Evolutionary conservation across 441 rosid genomes (phyloP).

Genomic region (Rhodomyrtus psidioides): DNA sequence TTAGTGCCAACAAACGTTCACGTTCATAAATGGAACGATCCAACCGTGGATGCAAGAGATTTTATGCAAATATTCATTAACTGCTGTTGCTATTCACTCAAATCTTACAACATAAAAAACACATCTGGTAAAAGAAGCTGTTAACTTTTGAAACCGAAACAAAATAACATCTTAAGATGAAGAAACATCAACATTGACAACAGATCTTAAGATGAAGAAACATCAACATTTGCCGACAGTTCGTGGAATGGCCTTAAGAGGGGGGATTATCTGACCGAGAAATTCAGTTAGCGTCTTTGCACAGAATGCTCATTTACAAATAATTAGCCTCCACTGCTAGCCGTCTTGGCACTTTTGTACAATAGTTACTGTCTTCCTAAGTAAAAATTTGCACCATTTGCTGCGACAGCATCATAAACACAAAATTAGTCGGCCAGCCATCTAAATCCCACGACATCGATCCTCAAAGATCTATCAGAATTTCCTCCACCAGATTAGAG

Average conservation of each 20-base stretch:
- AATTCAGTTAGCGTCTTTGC: background rate
- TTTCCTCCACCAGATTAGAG: slow-evolving; percentile 43
- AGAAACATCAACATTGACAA: background rate
- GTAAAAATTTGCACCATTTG: background rate
- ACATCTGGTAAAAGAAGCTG: background rate
- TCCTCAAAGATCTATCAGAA: slow-evolving; percentile 33
- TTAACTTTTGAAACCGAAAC: background rate
- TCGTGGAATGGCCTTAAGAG: background rate
- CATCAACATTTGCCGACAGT: background rate
- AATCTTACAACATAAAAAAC: background rate
- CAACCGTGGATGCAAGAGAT: background rate
- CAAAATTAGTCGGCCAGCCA: background rate
- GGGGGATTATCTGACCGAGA: background rate
- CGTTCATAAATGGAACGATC: background rate
- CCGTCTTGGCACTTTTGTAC: background rate
- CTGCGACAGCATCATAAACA: background rate
- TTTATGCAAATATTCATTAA: background rate
- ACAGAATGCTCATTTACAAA: background rate
- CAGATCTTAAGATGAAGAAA: background rate
- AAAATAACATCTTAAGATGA: background rate
- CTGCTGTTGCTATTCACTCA: background rate
- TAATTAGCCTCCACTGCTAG: background rate
- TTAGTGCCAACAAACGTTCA: background rate
- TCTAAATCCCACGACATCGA: background rate
- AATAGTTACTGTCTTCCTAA: background rate